A percentile compares a stretch with the other conserved stretches of the same genome.
Evolutionary conservation across 139 green algal species (phyloP).

Genomic region (Chlamydomonas sphaeroides): DNA sequence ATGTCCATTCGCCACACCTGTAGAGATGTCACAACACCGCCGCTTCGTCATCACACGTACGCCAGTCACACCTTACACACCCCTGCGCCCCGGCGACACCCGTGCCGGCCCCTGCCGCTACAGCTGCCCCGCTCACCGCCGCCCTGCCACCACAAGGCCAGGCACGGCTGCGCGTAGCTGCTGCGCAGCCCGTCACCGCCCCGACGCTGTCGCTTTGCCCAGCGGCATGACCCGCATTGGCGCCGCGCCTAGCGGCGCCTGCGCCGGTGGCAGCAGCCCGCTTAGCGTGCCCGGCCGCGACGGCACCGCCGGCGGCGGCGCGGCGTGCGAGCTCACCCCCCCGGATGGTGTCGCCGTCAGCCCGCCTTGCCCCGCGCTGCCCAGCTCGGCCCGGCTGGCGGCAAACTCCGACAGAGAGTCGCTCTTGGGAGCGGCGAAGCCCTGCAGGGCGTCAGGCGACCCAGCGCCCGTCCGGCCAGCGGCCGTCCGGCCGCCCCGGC

Average conservation of each 20-base stretch:
- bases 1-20: no score
- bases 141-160: no score
- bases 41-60: no score
- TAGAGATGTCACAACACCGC: no score
- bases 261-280: neutral
- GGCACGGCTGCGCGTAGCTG: no score
- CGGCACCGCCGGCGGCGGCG: no score
- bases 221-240: slow-evolving; percentile 11
- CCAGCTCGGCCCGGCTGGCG: neutral
- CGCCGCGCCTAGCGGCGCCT: neutral
- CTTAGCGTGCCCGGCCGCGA: neutral
- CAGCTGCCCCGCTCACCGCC: no score
- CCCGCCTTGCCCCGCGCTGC: neutral
- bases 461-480: neutral
- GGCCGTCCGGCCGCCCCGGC: neutral
- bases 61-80: no score
- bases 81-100: no score
- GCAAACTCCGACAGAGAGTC: slow-evolving; percentile 24
- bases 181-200: no score
- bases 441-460: neutral
- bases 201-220: no score
- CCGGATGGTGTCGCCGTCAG: neutral
- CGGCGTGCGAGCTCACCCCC: neutral
- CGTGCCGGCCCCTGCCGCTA: no score
- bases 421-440: neutral